These are phyloP conservation scores for Boletus huronensis DNA, from an alignment of 768 basidiomycete species.

Conservation along the genomic window DNA sequence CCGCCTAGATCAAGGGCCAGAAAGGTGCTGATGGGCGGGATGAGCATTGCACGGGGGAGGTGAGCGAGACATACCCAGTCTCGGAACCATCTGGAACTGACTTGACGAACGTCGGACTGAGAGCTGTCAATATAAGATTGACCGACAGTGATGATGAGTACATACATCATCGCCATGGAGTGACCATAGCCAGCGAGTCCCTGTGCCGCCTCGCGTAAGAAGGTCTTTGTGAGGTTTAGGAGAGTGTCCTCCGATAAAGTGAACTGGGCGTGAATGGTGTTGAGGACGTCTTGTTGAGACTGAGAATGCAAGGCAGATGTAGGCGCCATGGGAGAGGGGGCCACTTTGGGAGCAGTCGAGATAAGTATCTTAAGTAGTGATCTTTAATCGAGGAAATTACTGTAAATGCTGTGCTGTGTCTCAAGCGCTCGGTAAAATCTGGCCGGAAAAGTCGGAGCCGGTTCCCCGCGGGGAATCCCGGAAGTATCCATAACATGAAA, in stretches of 20 bases:
- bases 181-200: conserved; percentile 74
- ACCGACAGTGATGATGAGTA: neutral
- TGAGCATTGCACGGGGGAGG: conserved; percentile 4
- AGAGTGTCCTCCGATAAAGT: conserved; percentile 59
- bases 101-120: conserved; percentile 91
- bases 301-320: conserved; percentile 42
- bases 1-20: conserved; percentile 96
- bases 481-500: no score
- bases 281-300: conserved; percentile 49
- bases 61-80: conserved; percentile 61
- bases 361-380: no score
- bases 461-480: no score
- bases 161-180: conserved; percentile 91
- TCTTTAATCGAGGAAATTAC: no score
- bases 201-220: conserved; percentile 72
- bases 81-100: conserved; percentile 93
- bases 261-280: conserved; percentile 72
- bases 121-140: neutral
- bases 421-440: no score
- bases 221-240: conserved; percentile 67
- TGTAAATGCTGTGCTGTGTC: no score
- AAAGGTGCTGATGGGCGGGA: conserved; percentile 63
- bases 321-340: conserved; percentile 29
- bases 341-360: neutral
- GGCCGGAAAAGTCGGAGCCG: no score